phyloP scores from a whole-genome alignment of 208 protist species.

The Crithidia mellificae region DNA sequence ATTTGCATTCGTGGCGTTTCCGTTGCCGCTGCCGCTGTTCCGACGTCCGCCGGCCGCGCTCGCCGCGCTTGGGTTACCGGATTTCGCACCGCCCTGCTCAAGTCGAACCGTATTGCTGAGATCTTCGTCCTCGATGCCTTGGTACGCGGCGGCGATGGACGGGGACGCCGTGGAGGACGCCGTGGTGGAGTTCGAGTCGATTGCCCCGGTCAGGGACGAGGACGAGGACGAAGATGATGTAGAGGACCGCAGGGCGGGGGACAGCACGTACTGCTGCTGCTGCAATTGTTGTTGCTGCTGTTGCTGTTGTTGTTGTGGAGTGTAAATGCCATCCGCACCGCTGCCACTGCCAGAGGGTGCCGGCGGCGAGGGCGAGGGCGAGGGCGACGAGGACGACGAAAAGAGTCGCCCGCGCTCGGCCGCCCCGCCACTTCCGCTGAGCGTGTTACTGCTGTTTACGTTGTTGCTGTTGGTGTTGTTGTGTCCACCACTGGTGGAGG shows the following conservation, averaged over 20 bases:
- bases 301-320: background rate
- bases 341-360: background rate
- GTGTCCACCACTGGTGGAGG: background rate
- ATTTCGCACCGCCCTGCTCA: background rate
- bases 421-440: no score
- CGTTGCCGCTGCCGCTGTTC: background rate
- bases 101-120: background rate
- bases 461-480: no score
- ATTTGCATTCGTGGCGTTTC: background rate
- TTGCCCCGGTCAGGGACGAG: constrained; percentile 5
- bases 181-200: background rate
- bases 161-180: constrained; percentile 10
- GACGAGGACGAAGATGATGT: constrained; percentile 8
- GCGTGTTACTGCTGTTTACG: background rate
- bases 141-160: background rate
- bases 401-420: background rate
- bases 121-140: background rate
- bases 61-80: background rate
- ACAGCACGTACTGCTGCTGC: constrained; percentile 8
- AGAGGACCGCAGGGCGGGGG: constrained; percentile 1
- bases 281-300: background rate
- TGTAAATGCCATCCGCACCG: background rate
- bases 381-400: constrained; percentile 4
- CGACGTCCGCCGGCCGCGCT: background rate
- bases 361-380: constrained; percentile 13